Base-by-base conservation (phyloP, 2,329 filamentous ascomycete species). In the Diaporthe destruens region DNA sequence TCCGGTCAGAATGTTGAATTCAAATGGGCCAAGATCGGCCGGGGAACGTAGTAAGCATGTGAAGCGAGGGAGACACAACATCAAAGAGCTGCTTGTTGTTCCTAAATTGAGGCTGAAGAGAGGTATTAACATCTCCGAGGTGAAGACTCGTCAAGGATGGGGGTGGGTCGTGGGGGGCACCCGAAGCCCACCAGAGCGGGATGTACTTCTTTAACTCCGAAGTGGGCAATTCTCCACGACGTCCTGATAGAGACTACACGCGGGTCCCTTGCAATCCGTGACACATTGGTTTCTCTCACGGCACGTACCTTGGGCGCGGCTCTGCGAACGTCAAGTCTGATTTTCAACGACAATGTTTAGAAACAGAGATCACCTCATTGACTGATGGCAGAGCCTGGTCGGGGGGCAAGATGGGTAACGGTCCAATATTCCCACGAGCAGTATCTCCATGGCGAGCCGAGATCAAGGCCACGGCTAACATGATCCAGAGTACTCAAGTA, bases 271-370 rank as follows among this genome's bases (percentile, higher is more conserved):
- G 57, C 69, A 71, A 71, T 66, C 39, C 18, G 53, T 71, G 57
- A 71, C 69, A 71, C 36, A 71, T 71, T 65, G 51, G 49, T 61
- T 54, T 71, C 53, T 65, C 57, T 66, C 69, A 71, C 47, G 61
- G 57, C 49, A 20, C 47, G n/a, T 20, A 14, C 39, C 12, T 49
- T 12, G 29, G 20, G 42, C 57, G 69, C 69, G 69, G 69, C 69
- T 71, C 69, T 65, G 54, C 57, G 5, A 66, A 47, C 47, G 39
- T 34, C 47, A 23, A 25, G n/a, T 44, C 39, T 25, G 29, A 3
- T 25, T 23, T 66, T 57, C 51, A 66, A 71, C 69, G 69, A 71
- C 69, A 56, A 63, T 32, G 57, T 63, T 47, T 63, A 20, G 18
- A 71, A 20, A 49, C 56, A 44, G 23, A 36, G 23, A 32, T 7